Evolutionary conservation across 1,284 basidiomycete genomes (phyloP), one percentile per base, ranked within the genome.

Genomic region (Coniophora puteana): DNA sequence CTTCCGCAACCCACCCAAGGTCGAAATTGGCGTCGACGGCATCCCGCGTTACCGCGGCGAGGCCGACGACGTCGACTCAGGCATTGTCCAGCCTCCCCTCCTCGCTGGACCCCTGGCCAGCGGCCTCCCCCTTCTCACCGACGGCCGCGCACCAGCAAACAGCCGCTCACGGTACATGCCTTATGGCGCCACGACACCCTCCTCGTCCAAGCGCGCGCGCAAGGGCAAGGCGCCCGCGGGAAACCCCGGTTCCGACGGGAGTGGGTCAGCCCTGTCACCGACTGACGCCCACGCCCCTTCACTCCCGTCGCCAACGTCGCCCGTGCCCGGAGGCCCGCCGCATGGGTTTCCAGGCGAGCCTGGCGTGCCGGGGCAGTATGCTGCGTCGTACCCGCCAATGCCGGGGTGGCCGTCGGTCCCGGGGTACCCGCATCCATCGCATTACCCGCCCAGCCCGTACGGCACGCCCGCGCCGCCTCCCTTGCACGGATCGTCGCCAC

Each of bases 1-100:
- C 56, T 95, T 95, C 57, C 77, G 92, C 22, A 89, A 89, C 57
- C 89, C 93, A 3, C 91, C 92, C 20, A 84, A 90, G 61, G 84
- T 92, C 28, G 89, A 93, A 57, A 67, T 87, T 26, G 91, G 88
- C 25, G 70, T 77, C 1, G 92, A 95, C 58, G 92, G 92, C 41
- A 54, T 86, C 6, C 82, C 82, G 20, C 76, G 88, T 17, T 96
- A 94, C 60, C 74, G 85, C 25, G 84, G 84, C 33, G 84, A 89
- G 56, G 82, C 83, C 14, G 84, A 89, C 54, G 85, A 88, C 30
- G 59, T 67, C 8, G 73, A 77, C 20, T n/a, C n/a, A n/a, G n/a
- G n/a, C n/a, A n/a, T n/a, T n/a, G 47, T 62, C 0, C 73, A 77
- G 3, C 67, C 75, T 0, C 63, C 72, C 10, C 56, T 76, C 32